phyloP scores from a whole-genome alignment of 208 protist species.

The Porcisia hertigi region DNA sequence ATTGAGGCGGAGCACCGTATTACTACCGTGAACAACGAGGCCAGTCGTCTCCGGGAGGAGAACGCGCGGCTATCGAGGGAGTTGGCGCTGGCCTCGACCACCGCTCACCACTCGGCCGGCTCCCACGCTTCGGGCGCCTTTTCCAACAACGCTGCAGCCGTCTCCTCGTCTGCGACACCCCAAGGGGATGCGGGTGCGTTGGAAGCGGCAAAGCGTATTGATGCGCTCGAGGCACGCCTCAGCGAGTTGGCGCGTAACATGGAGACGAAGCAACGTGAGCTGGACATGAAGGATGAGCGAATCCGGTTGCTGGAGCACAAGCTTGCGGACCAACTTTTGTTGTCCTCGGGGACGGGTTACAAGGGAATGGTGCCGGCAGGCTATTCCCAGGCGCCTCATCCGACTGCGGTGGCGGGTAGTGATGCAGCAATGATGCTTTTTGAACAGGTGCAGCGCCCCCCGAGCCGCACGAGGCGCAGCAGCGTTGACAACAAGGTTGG shows the following conservation, averaged over 20 bases:
- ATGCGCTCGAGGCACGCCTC: slow-evolving; percentile 51
- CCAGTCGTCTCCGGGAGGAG: slow-evolving; percentile 43
- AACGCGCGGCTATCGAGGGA: slow-evolving; percentile 40
- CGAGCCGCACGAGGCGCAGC: slow-evolving; percentile 1
- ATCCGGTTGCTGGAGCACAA: slow-evolving; percentile 80
- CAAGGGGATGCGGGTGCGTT: slow-evolving; percentile 15
- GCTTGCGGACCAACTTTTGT: slow-evolving; percentile 71
- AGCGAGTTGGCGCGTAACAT: slow-evolving; percentile 38
- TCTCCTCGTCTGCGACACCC: not conserved
- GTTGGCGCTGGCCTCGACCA: slow-evolving; percentile 11
- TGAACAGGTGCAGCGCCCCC: slow-evolving; percentile 1
- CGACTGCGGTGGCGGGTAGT: not conserved
- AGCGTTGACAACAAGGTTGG: not conserved
- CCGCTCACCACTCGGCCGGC: not conserved
- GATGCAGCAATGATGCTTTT: not conserved
- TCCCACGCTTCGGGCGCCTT: not conserved
- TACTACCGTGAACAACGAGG: slow-evolving; percentile 42
- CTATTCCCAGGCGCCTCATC: not conserved
- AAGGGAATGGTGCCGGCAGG: not conserved
- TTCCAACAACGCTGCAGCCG: not conserved
- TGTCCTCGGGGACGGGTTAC: slow-evolving; percentile 15
- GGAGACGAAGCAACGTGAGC: slow-evolving; percentile 41
- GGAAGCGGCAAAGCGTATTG: slow-evolving; percentile 16
- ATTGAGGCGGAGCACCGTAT: slow-evolving; percentile 68
- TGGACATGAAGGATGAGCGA: slow-evolving; percentile 66